These are phyloP conservation scores for Ceratocystis albifundus DNA, from an alignment of 2,329 filamentous ascomycete genomes.

Conservation along the genomic window DNA sequence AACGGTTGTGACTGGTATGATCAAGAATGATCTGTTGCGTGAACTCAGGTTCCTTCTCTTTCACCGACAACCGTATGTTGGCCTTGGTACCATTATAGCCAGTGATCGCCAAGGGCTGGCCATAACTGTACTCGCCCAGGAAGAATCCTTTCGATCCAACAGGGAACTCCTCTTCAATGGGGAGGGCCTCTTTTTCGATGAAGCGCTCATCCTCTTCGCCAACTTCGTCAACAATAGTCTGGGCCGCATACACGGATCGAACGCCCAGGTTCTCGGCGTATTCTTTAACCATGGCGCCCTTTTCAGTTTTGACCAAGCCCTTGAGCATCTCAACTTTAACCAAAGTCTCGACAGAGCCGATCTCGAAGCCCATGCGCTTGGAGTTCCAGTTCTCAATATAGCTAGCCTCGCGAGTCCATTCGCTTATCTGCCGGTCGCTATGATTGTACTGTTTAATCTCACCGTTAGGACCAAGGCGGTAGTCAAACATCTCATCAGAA, in stretches of 20 bases:
- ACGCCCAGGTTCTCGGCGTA: slow-evolving; percentile 77
- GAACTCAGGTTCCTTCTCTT: slow-evolving; percentile 69
- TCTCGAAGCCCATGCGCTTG: slow-evolving; percentile 78
- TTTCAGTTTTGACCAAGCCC: slow-evolving; percentile 78
- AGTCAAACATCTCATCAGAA: slow-evolving; percentile 88
- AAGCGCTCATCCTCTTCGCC: slow-evolving; percentile 87
- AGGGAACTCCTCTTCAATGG: slow-evolving; percentile 86
- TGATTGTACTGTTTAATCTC: slow-evolving; percentile 61
- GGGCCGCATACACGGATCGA: slow-evolving; percentile 81
- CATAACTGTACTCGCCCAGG: slow-evolving; percentile 85
- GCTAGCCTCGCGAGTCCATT: slow-evolving; percentile 73
- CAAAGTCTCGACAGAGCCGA: slow-evolving; percentile 76
- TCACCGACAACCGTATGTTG: slow-evolving; percentile 64
- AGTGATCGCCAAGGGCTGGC: slow-evolving; percentile 72
- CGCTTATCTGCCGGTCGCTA: slow-evolving; percentile 60
- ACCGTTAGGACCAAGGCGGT: slow-evolving; percentile 55
- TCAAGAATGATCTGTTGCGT: slow-evolving; percentile 59
- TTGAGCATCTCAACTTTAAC: slow-evolving; percentile 90
- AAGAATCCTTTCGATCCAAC: slow-evolving; percentile 77
- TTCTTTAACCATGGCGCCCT: slow-evolving; percentile 84
- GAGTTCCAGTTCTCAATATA: slow-evolving; percentile 79
- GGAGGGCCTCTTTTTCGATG: slow-evolving; percentile 74
- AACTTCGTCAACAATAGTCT: slow-evolving; percentile 81
- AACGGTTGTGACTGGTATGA: slow-evolving; percentile 60
- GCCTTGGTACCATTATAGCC: slow-evolving; percentile 64